Evolutionary conservation across 345 rosid genomes (phyloP), one percentile per base, ranked within the genome.

Genomic region (Hevea brasiliensis): DNA sequence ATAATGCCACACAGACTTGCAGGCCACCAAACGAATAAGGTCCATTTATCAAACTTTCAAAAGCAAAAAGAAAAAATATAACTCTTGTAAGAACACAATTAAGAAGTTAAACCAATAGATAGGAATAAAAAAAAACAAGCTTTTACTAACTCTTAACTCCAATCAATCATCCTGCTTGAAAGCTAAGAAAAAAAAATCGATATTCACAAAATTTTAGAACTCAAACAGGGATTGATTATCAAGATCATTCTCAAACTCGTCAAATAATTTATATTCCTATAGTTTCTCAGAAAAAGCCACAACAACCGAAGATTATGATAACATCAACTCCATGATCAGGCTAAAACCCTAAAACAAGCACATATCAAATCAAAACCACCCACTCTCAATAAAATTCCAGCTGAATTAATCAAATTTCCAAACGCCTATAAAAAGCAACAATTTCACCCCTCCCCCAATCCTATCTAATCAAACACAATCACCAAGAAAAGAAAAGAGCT

Each of bases 331-430:
- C 4, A 12, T 27, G n/a, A 60, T 32, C 40, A 60, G 41, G 55
- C 55, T 35, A 15, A 29, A 57, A 24, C 61, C 15, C 35, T 24
- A 15, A 57, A 12, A 4, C 14, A 17, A 50, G 55, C 55, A 62
- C 51, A 63, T 18, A 47, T 26, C 23, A 17, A 8, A 59, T 4
- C 17, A 48, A 55, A 66, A 32, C 40, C 41, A 67, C 37, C 17
- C 40, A 21, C 59, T 15, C 4, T 11, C 51, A 58, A 35, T 6
- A 17, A 26, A 66, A 74, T 13, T 57, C 65, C 62, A 26, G 45
- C 47, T 72, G 61, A 72, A 62, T 24, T 9, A 32, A 73, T 65
- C 55, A 54, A 72, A 55, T 53, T 26, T 29, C 35, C 11, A 32
- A 50, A 15, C 24, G 11, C 69, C 42, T 44, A 67, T 47, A 29